These are phyloP conservation scores for Eimeria necatrix DNA, from an alignment of 169 alveolate genomes.

Conservation along the genomic window DNA sequence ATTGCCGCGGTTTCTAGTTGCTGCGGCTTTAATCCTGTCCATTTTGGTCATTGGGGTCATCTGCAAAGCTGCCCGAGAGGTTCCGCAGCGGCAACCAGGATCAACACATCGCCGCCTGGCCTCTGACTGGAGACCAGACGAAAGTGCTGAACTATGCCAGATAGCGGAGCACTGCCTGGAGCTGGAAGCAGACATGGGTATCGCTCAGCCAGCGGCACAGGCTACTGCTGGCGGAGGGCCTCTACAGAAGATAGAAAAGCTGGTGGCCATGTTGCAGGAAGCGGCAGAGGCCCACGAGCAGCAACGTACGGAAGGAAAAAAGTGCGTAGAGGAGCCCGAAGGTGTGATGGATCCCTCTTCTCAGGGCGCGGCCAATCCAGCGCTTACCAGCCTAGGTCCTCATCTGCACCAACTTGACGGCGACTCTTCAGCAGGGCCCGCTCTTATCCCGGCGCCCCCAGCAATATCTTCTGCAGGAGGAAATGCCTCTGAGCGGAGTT, in stretches of 20 bases:
- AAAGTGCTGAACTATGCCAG: too few relatives aligned
- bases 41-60: too few relatives aligned
- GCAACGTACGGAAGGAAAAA: neutral
- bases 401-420: too few relatives aligned
- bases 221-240: neutral
- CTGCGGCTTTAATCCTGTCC: too few relatives aligned
- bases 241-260: neutral
- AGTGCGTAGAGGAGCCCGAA: neutral
- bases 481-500: neutral
- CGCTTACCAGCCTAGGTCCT: too few relatives aligned
- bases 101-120: too few relatives aligned
- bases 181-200: neutral
- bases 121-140: too few relatives aligned
- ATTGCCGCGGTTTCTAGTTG: too few relatives aligned
- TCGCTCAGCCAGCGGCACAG: neutral
- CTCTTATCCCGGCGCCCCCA: neutral
- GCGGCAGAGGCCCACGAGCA: conserved; percentile 1
- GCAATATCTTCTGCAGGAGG: neutral
- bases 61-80: too few relatives aligned
- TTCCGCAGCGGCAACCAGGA: too few relatives aligned
- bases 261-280: neutral
- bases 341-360: neutral
- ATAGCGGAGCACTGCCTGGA: neutral
- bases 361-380: too few relatives aligned
- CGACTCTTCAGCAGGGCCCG: neutral